A percentile compares a stretch with the other conserved stretches of the same genome.
These are phyloP conservation scores for Peronospora destructor DNA, from an alignment of 352 stramenopile genomes.

Conservation along the genomic window DNA sequence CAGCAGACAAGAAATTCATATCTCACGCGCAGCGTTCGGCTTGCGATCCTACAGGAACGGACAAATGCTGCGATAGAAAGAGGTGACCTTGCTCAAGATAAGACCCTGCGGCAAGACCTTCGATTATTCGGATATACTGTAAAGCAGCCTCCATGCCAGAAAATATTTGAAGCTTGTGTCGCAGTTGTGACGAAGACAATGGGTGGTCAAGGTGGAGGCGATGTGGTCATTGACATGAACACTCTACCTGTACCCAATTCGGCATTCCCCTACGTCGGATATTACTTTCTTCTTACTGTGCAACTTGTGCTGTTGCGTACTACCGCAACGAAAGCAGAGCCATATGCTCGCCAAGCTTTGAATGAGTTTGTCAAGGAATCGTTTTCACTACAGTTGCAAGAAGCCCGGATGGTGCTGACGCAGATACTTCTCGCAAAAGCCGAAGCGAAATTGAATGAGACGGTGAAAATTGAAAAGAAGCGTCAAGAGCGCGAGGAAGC, in stretches of 20 bases:
- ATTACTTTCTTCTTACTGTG: constrained; percentile 25
- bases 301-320: constrained; percentile 15
- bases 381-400: constrained; percentile 11
- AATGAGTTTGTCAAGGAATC: constrained; percentile 11
- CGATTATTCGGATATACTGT: constrained; percentile 15
- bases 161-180: constrained; percentile 31
- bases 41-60: constrained; percentile 22
- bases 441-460: constrained; percentile 13
- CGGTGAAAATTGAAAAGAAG: constrained; percentile 12
- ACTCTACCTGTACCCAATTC: constrained; percentile 28
- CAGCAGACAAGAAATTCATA: constrained; percentile 48
- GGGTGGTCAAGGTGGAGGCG: constrained; percentile 16
- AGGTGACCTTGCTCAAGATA: constrained; percentile 14
- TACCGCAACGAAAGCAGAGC: constrained; percentile 1
- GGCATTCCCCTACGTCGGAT: constrained; percentile 26
- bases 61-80: constrained; percentile 11
- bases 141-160: constrained; percentile 28
- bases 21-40: constrained; percentile 19
- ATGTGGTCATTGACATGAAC: constrained; percentile 18
- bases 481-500: constrained; percentile 10
- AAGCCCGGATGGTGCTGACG: constrained; percentile 24
- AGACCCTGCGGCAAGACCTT: constrained; percentile 19
- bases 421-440: constrained; percentile 20
- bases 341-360: constrained; percentile 16
- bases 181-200: constrained; percentile 22